Evolutionary conservation across 345 rosid species (phyloP), one percentile per base, ranked within the genome.

Genomic region (Geranium brycei): DNA sequence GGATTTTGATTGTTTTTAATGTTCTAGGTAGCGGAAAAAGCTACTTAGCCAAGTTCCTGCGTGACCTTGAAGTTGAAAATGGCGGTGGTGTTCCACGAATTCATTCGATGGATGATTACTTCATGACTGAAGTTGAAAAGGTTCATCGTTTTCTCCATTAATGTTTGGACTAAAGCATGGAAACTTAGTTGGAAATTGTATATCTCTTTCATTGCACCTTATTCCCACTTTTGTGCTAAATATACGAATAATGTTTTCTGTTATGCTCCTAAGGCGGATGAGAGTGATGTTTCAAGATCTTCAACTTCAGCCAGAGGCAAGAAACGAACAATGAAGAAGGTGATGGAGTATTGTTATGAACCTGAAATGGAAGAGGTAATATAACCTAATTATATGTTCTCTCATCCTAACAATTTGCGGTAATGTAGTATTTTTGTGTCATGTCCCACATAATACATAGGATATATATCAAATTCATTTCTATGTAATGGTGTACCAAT

Each of bases 321-420:
- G 84, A 92, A 86, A 71, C 72, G 82, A 67, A 31, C 73, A 17
- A 67, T 79, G 23, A 89, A 83, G 79, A 89, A 41, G 71, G 88
- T 89, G 73, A 87, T 89, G 91, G 95, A 92, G 76, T 89, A 89
- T 78, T 86, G 88, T 71, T 92, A 86, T 69, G 98, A 92, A 78
- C 88, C 97, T 69, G 98, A 92, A 79, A 87, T 92, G 98, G 96
- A 84, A 79, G 97, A 86, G 98, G 97, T 92, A 83, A 68, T 57
- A 71, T 65, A 68, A 59, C 53, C 59, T 56, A 65, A 12, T 51
- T 31, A 23, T 23, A 23, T 38, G 53, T 47, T 47, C 14, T 47
- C 53, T 47, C 14, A 11, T 47, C 3, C 11, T 47, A 8, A 47
- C 10, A 47, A 47, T 47, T 47, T 47, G 12, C 11, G 3, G 15